phyloP scores from a whole-genome alignment of 2,329 filamentous ascomycete species.

The Phyllosticta paracitricarpa region DNA sequence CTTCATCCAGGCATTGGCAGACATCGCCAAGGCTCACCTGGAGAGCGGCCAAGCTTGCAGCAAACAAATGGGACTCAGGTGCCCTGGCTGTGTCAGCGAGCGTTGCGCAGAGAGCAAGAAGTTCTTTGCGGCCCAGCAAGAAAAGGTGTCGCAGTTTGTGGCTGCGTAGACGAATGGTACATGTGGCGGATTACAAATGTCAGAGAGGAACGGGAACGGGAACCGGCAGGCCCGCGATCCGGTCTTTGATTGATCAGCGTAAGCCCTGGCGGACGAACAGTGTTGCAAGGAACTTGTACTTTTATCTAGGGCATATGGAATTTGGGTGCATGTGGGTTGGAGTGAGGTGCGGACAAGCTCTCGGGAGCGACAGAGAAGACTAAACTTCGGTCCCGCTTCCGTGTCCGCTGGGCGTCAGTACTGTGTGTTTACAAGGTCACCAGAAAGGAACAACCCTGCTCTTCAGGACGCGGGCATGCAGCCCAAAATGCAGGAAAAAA shows the following conservation, averaged over 20 bases:
- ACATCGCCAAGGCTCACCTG: constrained; percentile 75
- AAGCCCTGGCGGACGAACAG: neutral
- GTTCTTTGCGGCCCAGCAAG: constrained; percentile 42
- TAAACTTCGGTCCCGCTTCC: neutral
- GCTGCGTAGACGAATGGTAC: neutral
- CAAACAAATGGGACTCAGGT: constrained; percentile 78
- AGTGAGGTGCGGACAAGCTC: neutral
- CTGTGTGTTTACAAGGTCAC: neutral
- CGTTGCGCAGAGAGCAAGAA: constrained; percentile 69
- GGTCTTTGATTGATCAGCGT: neutral
- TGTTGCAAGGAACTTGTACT: neutral
- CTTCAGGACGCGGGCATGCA: neutral
- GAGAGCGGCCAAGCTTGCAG: constrained; percentile 62
- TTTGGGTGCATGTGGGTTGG: neutral
- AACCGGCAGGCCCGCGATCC: neutral
- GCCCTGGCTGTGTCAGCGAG: constrained; percentile 87
- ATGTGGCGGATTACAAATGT: neutral
- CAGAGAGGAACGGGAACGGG: neutral
- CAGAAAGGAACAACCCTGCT: neutral
- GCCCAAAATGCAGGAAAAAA: neutral
- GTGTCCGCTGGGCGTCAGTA: neutral
- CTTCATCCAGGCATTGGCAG: constrained; percentile 83
- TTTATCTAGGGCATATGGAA: neutral
- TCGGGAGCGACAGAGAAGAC: neutral
- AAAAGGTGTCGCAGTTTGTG: neutral